Percentiles rank a stretch among this genome's conserved stretches.
Conservation (phyloP, 345 rosid species). For the Hibiscus tridactylites region DNA sequence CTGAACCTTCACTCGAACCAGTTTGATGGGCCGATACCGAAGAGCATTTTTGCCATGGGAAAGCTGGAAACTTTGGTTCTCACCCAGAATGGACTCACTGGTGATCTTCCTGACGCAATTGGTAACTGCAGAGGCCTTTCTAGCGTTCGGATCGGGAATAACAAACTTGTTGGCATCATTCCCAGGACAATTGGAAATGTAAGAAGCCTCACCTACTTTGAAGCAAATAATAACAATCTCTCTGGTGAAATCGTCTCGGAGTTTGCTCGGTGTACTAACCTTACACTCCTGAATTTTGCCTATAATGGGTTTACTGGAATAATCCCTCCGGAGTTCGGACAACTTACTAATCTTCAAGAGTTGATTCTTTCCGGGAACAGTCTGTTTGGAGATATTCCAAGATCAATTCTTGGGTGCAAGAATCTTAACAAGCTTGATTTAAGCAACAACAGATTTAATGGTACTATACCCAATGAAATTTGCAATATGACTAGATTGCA, state of each 20-base stretch:
- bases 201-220: conserved; percentile 83
- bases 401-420: conserved; percentile 59
- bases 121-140: conserved; percentile 79
- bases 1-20: conserved; percentile 89
- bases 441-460: conserved; percentile 68
- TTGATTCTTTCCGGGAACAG: conserved; percentile 78
- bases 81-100: conserved; percentile 65
- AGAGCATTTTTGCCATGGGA: conserved; percentile 68
- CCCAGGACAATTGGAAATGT: conserved; percentile 74
- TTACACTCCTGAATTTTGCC: conserved; percentile 79
- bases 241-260: conserved; percentile 78
- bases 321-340: conserved; percentile 66
- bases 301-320: conserved; percentile 74
- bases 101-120: conserved; percentile 62
- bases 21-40: conserved; percentile 68
- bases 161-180: conserved; percentile 66
- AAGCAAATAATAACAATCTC: conserved; percentile 75
- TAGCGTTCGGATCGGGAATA: conserved; percentile 77
- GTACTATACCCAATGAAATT: conserved; percentile 63
- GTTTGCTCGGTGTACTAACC: conserved; percentile 72
- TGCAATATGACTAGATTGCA: conserved; percentile 61
- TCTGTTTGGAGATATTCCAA: conserved; percentile 71
- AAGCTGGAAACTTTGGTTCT: conserved; percentile 73
- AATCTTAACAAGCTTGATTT: conserved; percentile 88
- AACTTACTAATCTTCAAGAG: conserved; percentile 77